Evolutionary conservation across 2,329 filamentous ascomycete species (phyloP), one percentile per base, ranked within the genome.

Genomic region (Mariannaea sp.): DNA sequence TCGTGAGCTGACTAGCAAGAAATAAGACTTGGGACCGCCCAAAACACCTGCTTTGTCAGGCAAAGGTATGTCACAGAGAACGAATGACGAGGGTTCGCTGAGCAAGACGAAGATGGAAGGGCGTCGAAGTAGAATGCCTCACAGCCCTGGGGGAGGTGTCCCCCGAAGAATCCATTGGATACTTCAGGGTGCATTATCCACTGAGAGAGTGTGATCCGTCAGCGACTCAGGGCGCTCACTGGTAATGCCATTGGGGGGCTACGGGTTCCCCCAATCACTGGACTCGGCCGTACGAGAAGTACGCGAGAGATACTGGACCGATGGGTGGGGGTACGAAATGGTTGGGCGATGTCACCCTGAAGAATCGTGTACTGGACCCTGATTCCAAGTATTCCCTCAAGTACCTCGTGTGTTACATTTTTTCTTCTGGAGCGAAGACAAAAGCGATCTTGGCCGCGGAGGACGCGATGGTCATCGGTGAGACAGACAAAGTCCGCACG

Each of bases 1-100:
- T 57, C 54, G 56, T 64, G 63, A 66, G 60, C 63, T 66, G 64
- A 65, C 64, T 59, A 57, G 60, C 49, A 56, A 33, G 46, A 36
- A 40, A 24, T 57, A 65, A n/a, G n/a, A 24, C 22, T 24, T 24
- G 22, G 46, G 46, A n/a, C 30, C 33, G 49, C 42, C n/a, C 33
- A 52, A 55, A 49, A 52, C 17, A 57, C 35, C 43, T 65, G 62
- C 62, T 65, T 65, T 62, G 60, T 65, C 60, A 65, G 48, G 53
- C 53, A 45, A 52, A 41, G 50, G 47, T 39, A 17, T 32, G 33
- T 58, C 43, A 13, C 38, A 20, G 29, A 42, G 40, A 42, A 30
- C 62, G 62, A 65, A 65, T 65, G 49, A 49, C 41, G 44, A 52
- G 19, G 45, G n/a, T n/a, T 33, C 53, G 55, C 44, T 56, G 46